phyloP scores from a whole-genome alignment of 2,329 filamentous ascomycete genomes.

The Ascochyta lentis region DNA sequence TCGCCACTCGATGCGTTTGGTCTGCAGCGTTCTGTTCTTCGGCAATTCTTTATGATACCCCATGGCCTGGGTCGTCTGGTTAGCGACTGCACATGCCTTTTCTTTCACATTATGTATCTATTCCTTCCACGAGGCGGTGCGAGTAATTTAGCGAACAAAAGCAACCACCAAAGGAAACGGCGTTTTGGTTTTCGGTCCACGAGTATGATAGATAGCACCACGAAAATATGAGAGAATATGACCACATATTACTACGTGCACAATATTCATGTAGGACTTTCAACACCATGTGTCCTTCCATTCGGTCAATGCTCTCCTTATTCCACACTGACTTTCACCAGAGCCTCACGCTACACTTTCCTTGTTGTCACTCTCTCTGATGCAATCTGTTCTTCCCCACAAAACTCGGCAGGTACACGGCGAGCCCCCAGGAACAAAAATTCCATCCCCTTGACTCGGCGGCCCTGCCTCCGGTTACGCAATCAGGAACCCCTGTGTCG shows the following conservation, averaged over 20 bases:
- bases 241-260: not conserved
- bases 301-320: not conserved
- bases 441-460: not conserved
- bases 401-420: not conserved
- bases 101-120: not conserved
- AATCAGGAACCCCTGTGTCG: not conserved
- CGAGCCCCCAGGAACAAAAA: not conserved
- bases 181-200: not conserved
- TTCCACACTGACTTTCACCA: not conserved
- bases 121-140: not conserved
- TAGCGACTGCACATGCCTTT: not conserved
- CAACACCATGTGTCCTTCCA: not conserved
- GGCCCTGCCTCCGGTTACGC: not conserved
- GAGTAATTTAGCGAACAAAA: not conserved
- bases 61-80: not conserved
- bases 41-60: constrained; percentile 15
- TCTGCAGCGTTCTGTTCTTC: constrained; percentile 5
- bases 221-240: not conserved
- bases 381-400: not conserved
- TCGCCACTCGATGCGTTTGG: not conserved
- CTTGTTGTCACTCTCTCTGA: not conserved
- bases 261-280: not conserved
- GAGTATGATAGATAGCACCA: not conserved
- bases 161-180: not conserved
- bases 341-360: not conserved